Evolutionary conservation across 192 early-diverging fungal genomes (phyloP).

Genomic region (Irineochytrium annulatum): DNA sequence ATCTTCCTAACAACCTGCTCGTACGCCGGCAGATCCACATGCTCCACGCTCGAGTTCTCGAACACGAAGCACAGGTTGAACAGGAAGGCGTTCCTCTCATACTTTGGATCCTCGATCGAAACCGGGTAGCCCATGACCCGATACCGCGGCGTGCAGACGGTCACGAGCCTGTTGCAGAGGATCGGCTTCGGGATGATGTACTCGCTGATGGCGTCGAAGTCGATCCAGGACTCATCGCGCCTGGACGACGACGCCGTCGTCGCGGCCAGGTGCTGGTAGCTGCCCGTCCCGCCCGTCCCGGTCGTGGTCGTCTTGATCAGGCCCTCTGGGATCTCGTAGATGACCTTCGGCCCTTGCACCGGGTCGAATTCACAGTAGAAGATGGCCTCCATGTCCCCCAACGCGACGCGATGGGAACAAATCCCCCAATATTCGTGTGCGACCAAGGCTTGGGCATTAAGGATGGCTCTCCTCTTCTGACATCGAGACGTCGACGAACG

Average conservation of each 20-base stretch:
- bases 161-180: conserved; percentile 72
- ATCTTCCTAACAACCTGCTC: conserved; percentile 87
- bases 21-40: conserved; percentile 74
- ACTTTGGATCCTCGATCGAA: conserved; percentile 60
- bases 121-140: conserved; percentile 73
- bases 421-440: too few relatives aligned
- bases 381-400: conserved; percentile 66
- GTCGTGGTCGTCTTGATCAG: conserved; percentile 40
- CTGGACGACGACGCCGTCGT: conserved; percentile 8
- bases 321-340: conserved; percentile 73
- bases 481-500: too few relatives aligned
- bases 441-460: too few relatives aligned
- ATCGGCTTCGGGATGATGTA: conserved; percentile 82
- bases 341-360: conserved; percentile 68
- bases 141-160: conserved; percentile 62
- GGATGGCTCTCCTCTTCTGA: too few relatives aligned
- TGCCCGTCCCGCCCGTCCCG: neutral
- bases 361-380: conserved; percentile 81
- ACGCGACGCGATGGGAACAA: too few relatives aligned
- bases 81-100: conserved; percentile 76
- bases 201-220: conserved; percentile 75
- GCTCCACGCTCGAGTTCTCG: conserved; percentile 38
- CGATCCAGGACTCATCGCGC: conserved; percentile 29
- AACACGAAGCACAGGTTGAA: conserved; percentile 97
- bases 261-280: neutral